Evolutionary conservation across 108 stramenopile species (phyloP).

Genomic region (Cylindrotheca fusiformis): DNA sequence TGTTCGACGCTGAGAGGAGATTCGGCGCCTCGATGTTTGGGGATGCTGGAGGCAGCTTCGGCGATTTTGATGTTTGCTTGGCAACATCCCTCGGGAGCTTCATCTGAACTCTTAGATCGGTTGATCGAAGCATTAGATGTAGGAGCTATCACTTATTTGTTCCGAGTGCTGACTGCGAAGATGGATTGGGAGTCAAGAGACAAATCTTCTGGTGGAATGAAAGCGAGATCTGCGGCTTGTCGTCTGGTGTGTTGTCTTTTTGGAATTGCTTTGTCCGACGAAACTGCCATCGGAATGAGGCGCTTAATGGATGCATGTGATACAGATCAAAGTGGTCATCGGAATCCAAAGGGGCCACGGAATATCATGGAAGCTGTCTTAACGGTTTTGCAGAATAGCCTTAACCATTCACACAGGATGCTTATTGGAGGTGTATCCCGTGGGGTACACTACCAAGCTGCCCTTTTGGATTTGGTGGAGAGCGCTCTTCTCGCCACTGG

Average conservation of each 20-base stretch:
- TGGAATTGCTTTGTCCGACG: slow-evolving; percentile 62
- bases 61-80: slow-evolving; percentile 62
- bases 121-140: slow-evolving; percentile 72
- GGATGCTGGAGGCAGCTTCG: slow-evolving; percentile 63
- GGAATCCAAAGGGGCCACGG: slow-evolving; percentile 22
- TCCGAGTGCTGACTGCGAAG: slow-evolving; percentile 55
- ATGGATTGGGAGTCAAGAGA: slow-evolving; percentile 63
- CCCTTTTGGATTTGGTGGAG: slow-evolving; percentile 65
- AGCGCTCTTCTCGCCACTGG: slow-evolving; percentile 70
- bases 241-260: slow-evolving; percentile 63
- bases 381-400: slow-evolving; percentile 33
- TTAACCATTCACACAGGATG: slow-evolving; percentile 22
- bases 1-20: slow-evolving; percentile 69
- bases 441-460: slow-evolving; percentile 42
- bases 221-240: slow-evolving; percentile 50
- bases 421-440: slow-evolving; percentile 28
- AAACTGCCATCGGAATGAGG: slow-evolving; percentile 46
- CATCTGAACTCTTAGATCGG: slow-evolving; percentile 50
- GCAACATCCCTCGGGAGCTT: slow-evolving; percentile 45
- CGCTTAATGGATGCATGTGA: slow-evolving; percentile 72
- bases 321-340: slow-evolving; percentile 40
- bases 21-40: slow-evolving; percentile 57
- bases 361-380: slow-evolving; percentile 52
- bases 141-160: slow-evolving; percentile 56
- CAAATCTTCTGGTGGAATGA: slow-evolving; percentile 60